Evolutionary conservation across 2,329 filamentous ascomycete species (phyloP).

Genomic region (Penicillium sumatraense): DNA sequence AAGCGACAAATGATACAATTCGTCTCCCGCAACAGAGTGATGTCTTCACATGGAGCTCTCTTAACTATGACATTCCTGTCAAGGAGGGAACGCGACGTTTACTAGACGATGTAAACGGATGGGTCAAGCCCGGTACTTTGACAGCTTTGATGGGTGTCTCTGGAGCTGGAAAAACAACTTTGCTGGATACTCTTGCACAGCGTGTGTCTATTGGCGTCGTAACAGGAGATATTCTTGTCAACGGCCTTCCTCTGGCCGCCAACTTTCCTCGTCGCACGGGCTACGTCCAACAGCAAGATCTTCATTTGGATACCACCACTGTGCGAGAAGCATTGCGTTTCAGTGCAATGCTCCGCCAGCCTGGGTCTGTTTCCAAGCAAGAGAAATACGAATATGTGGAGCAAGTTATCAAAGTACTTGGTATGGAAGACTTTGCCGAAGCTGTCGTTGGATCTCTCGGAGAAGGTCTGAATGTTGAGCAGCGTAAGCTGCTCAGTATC

Average conservation of each 20-base stretch:
- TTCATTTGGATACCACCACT: constrained; percentile 81
- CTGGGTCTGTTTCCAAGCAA: constrained; percentile 66
- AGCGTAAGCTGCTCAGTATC: constrained; percentile 78
- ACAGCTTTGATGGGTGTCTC: constrained; percentile 90
- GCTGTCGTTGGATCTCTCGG: constrained; percentile 86
- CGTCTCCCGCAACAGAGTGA: constrained; percentile 16
- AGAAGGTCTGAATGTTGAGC: constrained; percentile 68
- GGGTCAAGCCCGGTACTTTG: constrained; percentile 88
- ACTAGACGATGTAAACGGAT: constrained; percentile 83
- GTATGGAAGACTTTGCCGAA: constrained; percentile 87
- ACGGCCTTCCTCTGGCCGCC: constrained; percentile 62
- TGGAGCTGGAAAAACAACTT: constrained; percentile 87
- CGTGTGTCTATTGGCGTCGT: constrained; percentile 86
- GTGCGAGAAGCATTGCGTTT: constrained; percentile 87
- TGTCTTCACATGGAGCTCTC: constrained; percentile 11
- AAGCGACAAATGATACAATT: constrained; percentile 17
- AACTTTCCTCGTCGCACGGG: constrained; percentile 41
- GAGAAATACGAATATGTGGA: constrained; percentile 88
- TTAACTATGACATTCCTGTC: constrained; percentile 71
- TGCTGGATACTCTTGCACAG: constrained; percentile 82
- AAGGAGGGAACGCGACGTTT: constrained; percentile 75
- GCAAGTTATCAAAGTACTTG: constrained; percentile 82
- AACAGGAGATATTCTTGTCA: constrained; percentile 80
- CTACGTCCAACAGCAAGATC: constrained; percentile 81
- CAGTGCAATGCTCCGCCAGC: constrained; percentile 81